Conservation (phyloP, 257 asterid species). For the Pogostemon cablin region DNA sequence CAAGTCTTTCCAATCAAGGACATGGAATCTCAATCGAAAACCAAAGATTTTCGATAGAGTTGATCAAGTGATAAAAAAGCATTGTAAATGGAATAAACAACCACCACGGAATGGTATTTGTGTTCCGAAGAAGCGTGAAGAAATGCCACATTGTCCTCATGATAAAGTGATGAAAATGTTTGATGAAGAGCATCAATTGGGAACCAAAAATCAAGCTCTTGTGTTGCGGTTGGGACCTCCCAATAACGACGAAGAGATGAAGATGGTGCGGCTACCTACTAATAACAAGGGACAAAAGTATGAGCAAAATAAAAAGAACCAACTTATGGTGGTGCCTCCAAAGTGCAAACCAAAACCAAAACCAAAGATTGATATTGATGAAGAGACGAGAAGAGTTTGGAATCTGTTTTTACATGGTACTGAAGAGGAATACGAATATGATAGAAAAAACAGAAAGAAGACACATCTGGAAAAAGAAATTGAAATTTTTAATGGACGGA, state of each 20-base stretch:
- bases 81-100: too few relatives aligned
- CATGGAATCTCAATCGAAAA: not conserved
- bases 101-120: too few relatives aligned
- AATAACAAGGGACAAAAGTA: too few relatives aligned
- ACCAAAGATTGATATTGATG: slow-evolving; percentile 46
- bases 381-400: slow-evolving; percentile 40
- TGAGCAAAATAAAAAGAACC: not conserved
- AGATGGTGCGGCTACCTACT: slow-evolving; percentile 10
- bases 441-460: slow-evolving; percentile 16
- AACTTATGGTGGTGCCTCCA: slow-evolving; percentile 34
- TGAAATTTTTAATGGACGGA: slow-evolving; percentile 28
- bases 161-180: too few relatives aligned
- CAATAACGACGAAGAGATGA: too few relatives aligned
- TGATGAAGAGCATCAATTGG: too few relatives aligned
- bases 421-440: slow-evolving; percentile 32
- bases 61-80: too few relatives aligned
- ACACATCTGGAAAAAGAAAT: slow-evolving; percentile 37
- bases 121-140: too few relatives aligned
- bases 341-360: slow-evolving; percentile 12
- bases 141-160: too few relatives aligned
- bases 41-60: too few relatives aligned
- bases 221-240: too few relatives aligned
- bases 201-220: too few relatives aligned
- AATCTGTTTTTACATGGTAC: slow-evolving; percentile 29
- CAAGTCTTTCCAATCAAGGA: not conserved